Percentiles rank a stretch among this genome's conserved stretches.
Conservation (phyloP, 306 rosid species). For the Acacia melanoxylon region DNA sequence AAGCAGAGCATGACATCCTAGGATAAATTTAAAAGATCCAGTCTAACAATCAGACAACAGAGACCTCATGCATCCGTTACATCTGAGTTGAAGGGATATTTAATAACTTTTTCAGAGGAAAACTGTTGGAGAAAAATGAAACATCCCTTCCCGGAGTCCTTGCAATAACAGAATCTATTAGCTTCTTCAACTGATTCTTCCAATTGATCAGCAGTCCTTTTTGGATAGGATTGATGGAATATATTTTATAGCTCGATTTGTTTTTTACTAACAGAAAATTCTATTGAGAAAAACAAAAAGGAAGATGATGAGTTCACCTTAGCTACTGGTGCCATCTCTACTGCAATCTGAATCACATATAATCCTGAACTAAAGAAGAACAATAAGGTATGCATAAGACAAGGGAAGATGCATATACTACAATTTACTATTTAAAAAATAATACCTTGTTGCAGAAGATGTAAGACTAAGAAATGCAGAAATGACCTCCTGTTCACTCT, state of each 20-base stretch:
- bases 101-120: not conserved
- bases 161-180: conserved; percentile 23
- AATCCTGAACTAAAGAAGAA: conserved; percentile 79
- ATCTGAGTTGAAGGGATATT: not conserved
- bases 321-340: conserved; percentile 99
- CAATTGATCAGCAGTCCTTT: conserved; percentile 16
- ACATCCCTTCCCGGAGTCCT: conserved; percentile 20
- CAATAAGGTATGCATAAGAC: conserved; percentile 49
- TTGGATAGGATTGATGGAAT: not conserved
- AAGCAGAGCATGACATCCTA: conserved; percentile 17
- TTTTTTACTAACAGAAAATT: not conserved
- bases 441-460: conserved; percentile 66
- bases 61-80: conserved; percentile 15
- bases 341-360: conserved; percentile 85
- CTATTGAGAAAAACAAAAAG: not conserved
- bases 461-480: conserved; percentile 66
- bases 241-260: too few relatives aligned
- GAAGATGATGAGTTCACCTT: conserved; percentile 56
- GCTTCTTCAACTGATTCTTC: conserved; percentile 15
- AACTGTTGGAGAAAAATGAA: conserved; percentile 16
- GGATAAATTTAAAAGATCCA: conserved; percentile 19
- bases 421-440: conserved; percentile 28
- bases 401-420: conserved; percentile 21
- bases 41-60: conserved; percentile 27
- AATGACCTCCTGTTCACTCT: conserved; percentile 62